Base-by-base conservation (phyloP, 768 basidiomycete species). In the Rhodotorula kratochvilovae region DNA sequence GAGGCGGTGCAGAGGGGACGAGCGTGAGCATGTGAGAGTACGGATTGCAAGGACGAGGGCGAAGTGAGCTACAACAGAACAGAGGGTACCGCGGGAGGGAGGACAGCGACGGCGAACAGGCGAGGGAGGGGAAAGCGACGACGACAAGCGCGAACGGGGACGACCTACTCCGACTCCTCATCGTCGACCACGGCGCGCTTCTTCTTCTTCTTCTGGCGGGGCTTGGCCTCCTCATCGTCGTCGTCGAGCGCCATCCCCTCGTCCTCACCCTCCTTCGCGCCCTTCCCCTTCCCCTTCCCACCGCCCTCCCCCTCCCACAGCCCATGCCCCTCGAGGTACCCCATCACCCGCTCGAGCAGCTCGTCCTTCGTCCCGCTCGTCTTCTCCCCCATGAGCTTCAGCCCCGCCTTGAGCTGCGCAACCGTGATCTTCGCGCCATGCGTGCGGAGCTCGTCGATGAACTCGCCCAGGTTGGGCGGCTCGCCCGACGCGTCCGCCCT, bases 311-410 rank as follows among this genome's bases (percentile, higher is more conserved):
- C 35, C 15, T 63, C 61, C 54, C 54, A 55, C 31, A 50, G 54
- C 8, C 56, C 62, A 31, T 64, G 66, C 58, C 19, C 43, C 25
- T 2, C n/a, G 19, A 65, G n/a, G 15, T 45, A 54, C 5, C 5
- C 62, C 7, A 45, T 19, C 2, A 53, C 60, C 1, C 68, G 23
- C 33, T 67, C 63, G 27, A 65, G 0, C 42, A 76, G 43, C 12
- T 72, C 73, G 11, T 25, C 39, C 68, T 76, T 72, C 4, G 31
- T 50, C 25, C 73, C 73, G 12, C 45, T 36, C 53, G 43, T 39
- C 27, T 61, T 31, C 29, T 29, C 45, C 33, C 58, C 57, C 53
- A 71, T 31, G 23, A 11, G 27, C 59, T 46, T 66, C 25, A 67
- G 48, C 1, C 43, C 63, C 10, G n/a, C 7, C 54, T 74, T 72